Conservation (phyloP, 306 rosid species). For the Ochetophila trinervis region DNA sequence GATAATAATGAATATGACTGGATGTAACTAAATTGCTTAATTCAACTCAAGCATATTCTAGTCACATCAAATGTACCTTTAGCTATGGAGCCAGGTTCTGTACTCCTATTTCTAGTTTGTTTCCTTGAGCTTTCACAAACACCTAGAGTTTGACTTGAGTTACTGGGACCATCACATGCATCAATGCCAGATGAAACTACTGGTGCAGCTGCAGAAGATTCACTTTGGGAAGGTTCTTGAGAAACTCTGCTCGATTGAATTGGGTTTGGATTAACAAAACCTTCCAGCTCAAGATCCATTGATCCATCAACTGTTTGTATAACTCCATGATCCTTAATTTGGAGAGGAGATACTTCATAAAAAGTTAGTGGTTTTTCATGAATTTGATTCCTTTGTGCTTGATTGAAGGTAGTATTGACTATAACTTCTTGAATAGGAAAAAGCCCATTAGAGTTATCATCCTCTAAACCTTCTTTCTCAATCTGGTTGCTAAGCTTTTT, state of each 20-base stretch:
- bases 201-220: slow-evolving; percentile 92
- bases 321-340: slow-evolving; percentile 41
- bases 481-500: slow-evolving; percentile 54
- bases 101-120: slow-evolving; percentile 55
- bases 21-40: not conserved
- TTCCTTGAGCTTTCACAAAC: slow-evolving; percentile 68
- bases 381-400: slow-evolving; percentile 45
- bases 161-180: slow-evolving; percentile 82
- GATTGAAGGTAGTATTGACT: slow-evolving; percentile 39
- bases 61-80: slow-evolving; percentile 48
- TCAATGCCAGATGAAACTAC: slow-evolving; percentile 81
- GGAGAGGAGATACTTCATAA: slow-evolving; percentile 42
- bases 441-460: slow-evolving; percentile 38
- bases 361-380: slow-evolving; percentile 40
- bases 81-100: slow-evolving; percentile 54
- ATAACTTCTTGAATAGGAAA: slow-evolving; percentile 45
- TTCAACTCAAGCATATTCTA: slow-evolving; percentile 7
- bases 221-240: slow-evolving; percentile 84
- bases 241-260: slow-evolving; percentile 53
- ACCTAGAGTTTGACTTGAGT: slow-evolving; percentile 64
- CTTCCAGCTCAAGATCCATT: slow-evolving; percentile 51
- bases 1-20: not conserved
- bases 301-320: slow-evolving; percentile 51
- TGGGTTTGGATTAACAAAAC: slow-evolving; percentile 59
- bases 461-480: slow-evolving; percentile 50